Percentiles rank a stretch among this genome's conserved stretches.
Conservation (phyloP, 495 filamentous ascomycete genomes). For the Apodospora peruviana region DNA sequence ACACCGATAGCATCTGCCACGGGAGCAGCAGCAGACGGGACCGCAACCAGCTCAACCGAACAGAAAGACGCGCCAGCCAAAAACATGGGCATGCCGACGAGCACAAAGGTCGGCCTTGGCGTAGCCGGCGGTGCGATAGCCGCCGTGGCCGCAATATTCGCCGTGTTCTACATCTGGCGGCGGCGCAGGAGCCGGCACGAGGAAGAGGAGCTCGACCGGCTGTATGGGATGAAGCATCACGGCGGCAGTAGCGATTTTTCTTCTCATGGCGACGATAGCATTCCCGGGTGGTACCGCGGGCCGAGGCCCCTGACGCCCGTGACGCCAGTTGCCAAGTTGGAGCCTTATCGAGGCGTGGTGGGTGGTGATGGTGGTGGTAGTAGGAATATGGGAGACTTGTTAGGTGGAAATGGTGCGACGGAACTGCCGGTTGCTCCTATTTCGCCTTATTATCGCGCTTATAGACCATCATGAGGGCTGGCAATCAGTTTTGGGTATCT, state of each 20-base stretch:
- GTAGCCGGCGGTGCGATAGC: constrained; percentile 16
- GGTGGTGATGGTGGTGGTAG: background rate
- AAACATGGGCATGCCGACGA: constrained; percentile 4
- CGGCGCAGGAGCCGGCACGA: constrained; percentile 12
- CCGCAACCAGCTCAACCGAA: background rate
- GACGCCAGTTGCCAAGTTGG: background rate
- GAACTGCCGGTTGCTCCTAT: constrained; percentile 10
- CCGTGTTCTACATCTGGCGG: constrained; percentile 20
- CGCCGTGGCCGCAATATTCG: constrained; percentile 9
- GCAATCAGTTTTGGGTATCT: no score
- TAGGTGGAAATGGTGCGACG: background rate
- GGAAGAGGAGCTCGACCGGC: constrained; percentile 24
- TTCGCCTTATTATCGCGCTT: constrained; percentile 17
- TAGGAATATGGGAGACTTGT: background rate
- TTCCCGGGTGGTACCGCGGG: constrained; percentile 29
- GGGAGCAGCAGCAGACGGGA: background rate
- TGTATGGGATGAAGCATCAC: constrained; percentile 20
- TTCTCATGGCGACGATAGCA: constrained; percentile 7
- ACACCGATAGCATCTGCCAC: background rate
- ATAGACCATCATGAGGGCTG: constrained; percentile 9
- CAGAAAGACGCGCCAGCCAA: background rate
- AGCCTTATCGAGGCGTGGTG: background rate
- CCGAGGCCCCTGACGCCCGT: constrained; percentile 14
- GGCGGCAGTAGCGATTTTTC: constrained; percentile 8
- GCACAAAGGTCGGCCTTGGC: constrained; percentile 20